Percentiles rank a stretch among this genome's conserved stretches.
These are phyloP conservation scores for Calocybe gangraenosa DNA, from an alignment of 768 basidiomycete species.

Conservation along the genomic window DNA sequence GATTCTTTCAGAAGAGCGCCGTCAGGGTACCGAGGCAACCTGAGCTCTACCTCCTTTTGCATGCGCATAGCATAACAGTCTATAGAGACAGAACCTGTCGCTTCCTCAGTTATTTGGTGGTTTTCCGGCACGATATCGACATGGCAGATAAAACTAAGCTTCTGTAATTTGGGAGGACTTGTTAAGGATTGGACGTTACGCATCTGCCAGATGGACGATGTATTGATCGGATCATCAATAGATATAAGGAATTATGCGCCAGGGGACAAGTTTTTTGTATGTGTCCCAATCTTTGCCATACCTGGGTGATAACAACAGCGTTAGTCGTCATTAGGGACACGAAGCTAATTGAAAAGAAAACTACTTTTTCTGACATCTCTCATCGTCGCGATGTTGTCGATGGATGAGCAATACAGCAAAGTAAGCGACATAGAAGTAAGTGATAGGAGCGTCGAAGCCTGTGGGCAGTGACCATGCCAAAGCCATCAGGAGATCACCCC, in stretches of 20 bases:
- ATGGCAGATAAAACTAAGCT: no score
- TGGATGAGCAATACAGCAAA: constrained; percentile 89
- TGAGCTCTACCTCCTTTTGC: constrained; percentile 43
- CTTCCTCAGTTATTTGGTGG: no score
- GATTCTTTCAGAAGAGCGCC: constrained; percentile 48
- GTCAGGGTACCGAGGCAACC: constrained; percentile 49
- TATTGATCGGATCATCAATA: constrained; percentile 57
- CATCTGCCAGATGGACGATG: no score
- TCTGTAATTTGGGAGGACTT: no score
- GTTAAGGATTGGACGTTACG: no score
- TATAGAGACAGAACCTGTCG: constrained; percentile 42
- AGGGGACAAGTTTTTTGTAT: constrained; percentile 86
- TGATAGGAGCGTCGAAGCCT: constrained; percentile 87
- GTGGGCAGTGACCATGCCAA: constrained; percentile 93
- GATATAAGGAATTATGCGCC: constrained; percentile 79
- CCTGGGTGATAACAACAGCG: constrained; percentile 32
- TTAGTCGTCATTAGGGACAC: not conserved
- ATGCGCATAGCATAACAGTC: not conserved
- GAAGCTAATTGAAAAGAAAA: no score
- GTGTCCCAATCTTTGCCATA: constrained; percentile 93
- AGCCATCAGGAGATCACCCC: constrained; percentile 64
- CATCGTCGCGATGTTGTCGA: constrained; percentile 88
- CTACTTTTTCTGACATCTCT: constrained; percentile 84
- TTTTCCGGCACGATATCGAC: no score
- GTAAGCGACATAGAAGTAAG: constrained; percentile 92